Base-by-base conservation (phyloP, 208 protist species). In the Acanthamoeba royreba region DNA sequence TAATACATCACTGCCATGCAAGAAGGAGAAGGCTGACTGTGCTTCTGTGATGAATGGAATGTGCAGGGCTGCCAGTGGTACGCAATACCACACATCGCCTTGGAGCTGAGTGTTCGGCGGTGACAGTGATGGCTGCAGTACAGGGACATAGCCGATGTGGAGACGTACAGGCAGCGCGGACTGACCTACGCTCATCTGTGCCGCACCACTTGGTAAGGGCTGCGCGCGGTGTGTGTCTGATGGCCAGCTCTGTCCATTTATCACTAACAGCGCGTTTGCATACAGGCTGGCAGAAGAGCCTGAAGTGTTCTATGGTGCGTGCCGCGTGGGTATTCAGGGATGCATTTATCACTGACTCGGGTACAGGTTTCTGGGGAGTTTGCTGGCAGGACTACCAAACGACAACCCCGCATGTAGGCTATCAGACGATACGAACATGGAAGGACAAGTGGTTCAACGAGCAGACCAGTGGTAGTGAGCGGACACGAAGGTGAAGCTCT, bases 381-480 rank as follows among this genome's bases (percentile, higher is more conserved):
- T 89, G 81, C 81, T 89, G 45, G 49, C 55, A 89, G 33, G 81
- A 89, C 25, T 89, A 89, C 81, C n/a, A 33, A 66, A 35, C 38
- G 7, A 43, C 31, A 1, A 49, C 31, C 19, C 81, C 81, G 35
- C 81, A 89, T 25, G 42, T 19, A 15, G 81, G 81, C 4, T 89
- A n/a, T 40, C 28, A 42, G 1, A 19, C 63, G 81, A 38, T 89
- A 0, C 52, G 52, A 43, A 5, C 22, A 7, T 89, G 81, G 81
- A 19, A 9, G 31, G 47, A 61, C 33, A 61, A 33, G 17, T 22
- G 4, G 33, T 89, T 89, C 28, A 42, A 28, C 22, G 5, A 43
- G 19, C 13, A 17, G 0, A 15, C 43, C 33, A 40, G 1, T 1
- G 19, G 52, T 35, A 7, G n/a, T 52, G 49, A 89, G 45, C 52